phyloP scores from a whole-genome alignment of 2,329 filamentous ascomycete species.

The Cadophora gregata region DNA sequence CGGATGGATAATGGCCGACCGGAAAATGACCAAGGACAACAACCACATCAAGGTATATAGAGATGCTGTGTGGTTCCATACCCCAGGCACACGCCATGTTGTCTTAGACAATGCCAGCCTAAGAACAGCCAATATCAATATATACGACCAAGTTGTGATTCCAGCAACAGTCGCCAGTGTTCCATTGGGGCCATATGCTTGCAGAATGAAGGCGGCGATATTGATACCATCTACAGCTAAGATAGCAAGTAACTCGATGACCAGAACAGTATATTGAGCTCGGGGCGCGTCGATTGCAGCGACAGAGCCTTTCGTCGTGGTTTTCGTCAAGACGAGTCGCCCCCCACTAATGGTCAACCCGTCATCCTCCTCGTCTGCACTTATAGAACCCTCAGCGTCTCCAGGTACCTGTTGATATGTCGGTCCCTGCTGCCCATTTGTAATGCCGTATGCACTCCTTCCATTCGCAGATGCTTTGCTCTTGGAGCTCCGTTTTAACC shows the following conservation, averaged over 20 bases:
- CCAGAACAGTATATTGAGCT: conserved; percentile 72
- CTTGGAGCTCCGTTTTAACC: conserved; percentile 56
- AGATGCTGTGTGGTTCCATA: conserved; percentile 92
- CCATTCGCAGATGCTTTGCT: conserved; percentile 63
- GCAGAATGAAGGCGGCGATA: conserved; percentile 64
- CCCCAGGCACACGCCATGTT: conserved; percentile 69
- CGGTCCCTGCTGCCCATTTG: conserved; percentile 39
- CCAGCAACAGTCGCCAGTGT: conserved; percentile 67
- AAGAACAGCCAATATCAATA: conserved; percentile 73
- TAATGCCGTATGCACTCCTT: conserved; percentile 47
- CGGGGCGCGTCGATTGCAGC: conserved; percentile 78
- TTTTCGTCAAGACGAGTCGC: conserved; percentile 63
- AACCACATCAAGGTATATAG: conserved; percentile 87
- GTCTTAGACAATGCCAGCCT: conserved; percentile 71
- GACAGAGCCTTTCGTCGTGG: conserved; percentile 65
- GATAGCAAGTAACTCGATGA: conserved; percentile 78
- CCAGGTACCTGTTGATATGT: conserved; percentile 27
- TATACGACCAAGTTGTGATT: conserved; percentile 80
- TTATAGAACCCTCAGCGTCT: conserved; percentile 44
- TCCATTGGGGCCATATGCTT: conserved; percentile 63
- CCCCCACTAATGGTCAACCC: conserved; percentile 62
- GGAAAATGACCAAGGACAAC: conserved; percentile 77
- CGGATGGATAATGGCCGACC: conserved; percentile 83
- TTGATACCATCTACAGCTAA: conserved; percentile 74
- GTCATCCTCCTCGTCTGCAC: conserved; percentile 58